phyloP scores from a whole-genome alignment of 192 early-diverging fungal genomes.

The Mortierella antarctica region DNA sequence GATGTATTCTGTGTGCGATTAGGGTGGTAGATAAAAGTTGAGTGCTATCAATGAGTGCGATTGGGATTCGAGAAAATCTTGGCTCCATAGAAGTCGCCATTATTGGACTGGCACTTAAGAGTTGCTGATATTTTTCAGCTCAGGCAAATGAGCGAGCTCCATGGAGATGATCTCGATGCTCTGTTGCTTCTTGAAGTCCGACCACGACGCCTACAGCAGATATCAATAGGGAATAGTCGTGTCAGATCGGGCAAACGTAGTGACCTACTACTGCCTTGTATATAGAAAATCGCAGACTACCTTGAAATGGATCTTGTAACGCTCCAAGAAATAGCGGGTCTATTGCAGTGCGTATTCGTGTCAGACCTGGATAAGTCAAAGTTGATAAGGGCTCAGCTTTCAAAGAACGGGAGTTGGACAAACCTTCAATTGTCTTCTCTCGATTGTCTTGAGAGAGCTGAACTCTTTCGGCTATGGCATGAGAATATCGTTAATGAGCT shows the following conservation, averaged over 20 bases:
- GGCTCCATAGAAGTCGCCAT: too few relatives aligned
- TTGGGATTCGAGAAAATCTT: too few relatives aligned
- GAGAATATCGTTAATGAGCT: too few relatives aligned
- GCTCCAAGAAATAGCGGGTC: constrained; percentile 30
- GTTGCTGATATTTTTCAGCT: neutral
- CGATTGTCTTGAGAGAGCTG: constrained; percentile 6
- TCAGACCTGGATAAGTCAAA: too few relatives aligned
- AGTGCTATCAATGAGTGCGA: neutral
- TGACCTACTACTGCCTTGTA: too few relatives aligned
- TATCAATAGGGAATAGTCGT: too few relatives aligned
- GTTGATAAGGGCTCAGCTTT: too few relatives aligned
- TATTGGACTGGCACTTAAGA: neutral
- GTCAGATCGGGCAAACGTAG: too few relatives aligned
- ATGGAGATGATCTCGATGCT: constrained; percentile 28
- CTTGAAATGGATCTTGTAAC: constrained; percentile 44
- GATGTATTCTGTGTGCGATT: too few relatives aligned
- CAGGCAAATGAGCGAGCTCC: constrained; percentile 20
- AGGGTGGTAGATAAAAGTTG: too few relatives aligned
- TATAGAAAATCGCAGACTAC: neutral
- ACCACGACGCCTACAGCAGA: constrained; percentile 15
- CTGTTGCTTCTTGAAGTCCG: constrained; percentile 14
- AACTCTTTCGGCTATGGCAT: constrained; percentile 28
- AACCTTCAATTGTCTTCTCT: constrained; percentile 34
- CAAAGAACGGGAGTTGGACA: neutral
- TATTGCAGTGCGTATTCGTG: neutral